Evolutionary conservation across 805 yeast genomes (phyloP), one percentile per base, ranked within the genome.

Genomic region (Saturnispora zaruensis): DNA sequence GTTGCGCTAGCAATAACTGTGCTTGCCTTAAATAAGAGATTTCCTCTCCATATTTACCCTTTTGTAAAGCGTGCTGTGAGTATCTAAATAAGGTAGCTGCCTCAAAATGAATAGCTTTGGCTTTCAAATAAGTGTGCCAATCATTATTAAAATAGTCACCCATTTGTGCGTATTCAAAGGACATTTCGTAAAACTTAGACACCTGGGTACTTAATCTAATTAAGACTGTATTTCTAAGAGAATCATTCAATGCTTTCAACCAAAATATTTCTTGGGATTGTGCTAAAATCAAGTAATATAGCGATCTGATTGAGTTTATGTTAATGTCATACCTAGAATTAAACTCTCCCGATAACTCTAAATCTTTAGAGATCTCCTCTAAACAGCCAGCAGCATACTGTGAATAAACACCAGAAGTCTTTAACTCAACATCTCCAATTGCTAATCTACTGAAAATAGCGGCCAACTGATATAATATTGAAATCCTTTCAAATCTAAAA

Each of bases 191-290:
- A 49, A 68, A 78, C 2, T 72, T 73, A 0, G 85, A 70, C 0
- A 80, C 82, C 58, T 82, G 87, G 5, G 70, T 64, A 0, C 96
- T 76, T 42, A 90, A 65, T 56, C 79, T 77, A 0, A 93, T 74
- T 3, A 89, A 66, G 4, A 80, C 68, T 0, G 82, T 68, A 59
- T 84, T 80, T 57, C 81, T 84, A 57, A 78, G 59, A 11, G 70
- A 67, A 21, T 65, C 68, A 36, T 66, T 63, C 0, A 71, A 64
- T 0, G 96, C 88, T 57, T 82, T 81, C 44, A 76, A 79, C 96
- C 96, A 89, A 46, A 84, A 79, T 11, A 79, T 74, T 60, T 90
- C 96, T 64, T 89, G 96, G 0, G 96, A 93, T 59, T 87, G 96
- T 0, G 95, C 93, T 37, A 85, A 60, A 77, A 78, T 77, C 33